Conservation (phyloP, 2,329 filamentous ascomycete species). For the Clonostachys solani region DNA sequence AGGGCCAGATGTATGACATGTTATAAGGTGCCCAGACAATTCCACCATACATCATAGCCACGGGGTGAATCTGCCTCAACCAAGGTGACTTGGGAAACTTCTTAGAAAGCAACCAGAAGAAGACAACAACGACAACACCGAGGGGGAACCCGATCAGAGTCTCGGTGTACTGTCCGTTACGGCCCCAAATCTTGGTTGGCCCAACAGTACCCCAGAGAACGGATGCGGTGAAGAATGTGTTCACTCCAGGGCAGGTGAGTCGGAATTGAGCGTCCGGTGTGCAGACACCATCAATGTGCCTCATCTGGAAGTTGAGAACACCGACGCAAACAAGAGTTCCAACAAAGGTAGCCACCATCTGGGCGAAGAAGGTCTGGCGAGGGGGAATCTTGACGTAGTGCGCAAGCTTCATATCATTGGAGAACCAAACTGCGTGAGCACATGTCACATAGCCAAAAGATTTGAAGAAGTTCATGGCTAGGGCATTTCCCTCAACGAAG, state of each 20-base stretch:
- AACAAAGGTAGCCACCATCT: conserved; percentile 53
- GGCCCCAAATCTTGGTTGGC: conserved; percentile 43
- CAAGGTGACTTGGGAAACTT: conserved; percentile 32
- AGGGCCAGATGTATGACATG: conserved; percentile 46
- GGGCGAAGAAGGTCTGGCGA: conserved; percentile 52
- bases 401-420: conserved; percentile 41
- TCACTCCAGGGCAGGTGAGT: conserved; percentile 46
- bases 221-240: conserved; percentile 52
- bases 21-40: conserved; percentile 44
- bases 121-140: conserved; percentile 37
- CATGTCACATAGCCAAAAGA: conserved; percentile 45
- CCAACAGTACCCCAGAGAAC: conserved; percentile 52
- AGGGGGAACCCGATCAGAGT: conserved; percentile 46
- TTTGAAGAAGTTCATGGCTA: conserved; percentile 53
- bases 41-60: conserved; percentile 41
- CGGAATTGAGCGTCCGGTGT: conserved; percentile 39
- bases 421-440: conserved; percentile 46
- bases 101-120: conserved; percentile 32
- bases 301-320: conserved; percentile 44
- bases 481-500: conserved; percentile 41
- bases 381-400: conserved; percentile 60
- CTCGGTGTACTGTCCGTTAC: conserved; percentile 39
- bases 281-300: conserved; percentile 43
- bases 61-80: conserved; percentile 40
- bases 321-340: conserved; percentile 46